A percentile compares a stretch with the other conserved stretches of the same genome.
Conservation (phyloP, 2,329 filamentous ascomycete genomes). For the Arthrobotrys sphaeroides region DNA sequence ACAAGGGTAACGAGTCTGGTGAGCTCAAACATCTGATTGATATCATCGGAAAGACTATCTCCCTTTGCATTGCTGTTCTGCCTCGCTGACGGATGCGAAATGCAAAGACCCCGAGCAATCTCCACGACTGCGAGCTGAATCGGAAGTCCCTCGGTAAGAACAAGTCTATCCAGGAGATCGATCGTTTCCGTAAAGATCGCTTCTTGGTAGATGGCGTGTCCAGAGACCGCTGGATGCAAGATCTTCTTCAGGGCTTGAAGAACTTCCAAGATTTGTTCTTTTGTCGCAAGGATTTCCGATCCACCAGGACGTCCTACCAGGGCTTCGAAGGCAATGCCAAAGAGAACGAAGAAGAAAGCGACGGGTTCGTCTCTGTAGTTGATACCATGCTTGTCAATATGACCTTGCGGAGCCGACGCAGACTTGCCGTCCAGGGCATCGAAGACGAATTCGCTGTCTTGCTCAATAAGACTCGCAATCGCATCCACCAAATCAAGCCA, state of each 20-base stretch:
- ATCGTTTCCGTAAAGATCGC: conserved; percentile 97
- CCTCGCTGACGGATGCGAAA: conserved; percentile 89
- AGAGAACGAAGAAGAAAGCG: conserved; percentile 98
- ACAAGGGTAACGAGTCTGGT: conserved; percentile 96
- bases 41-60: conserved; percentile 89
- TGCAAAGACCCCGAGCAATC: conserved; percentile 87
- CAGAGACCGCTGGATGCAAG: conserved; percentile 89
- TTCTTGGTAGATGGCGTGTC: conserved; percentile 94
- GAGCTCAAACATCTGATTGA: conserved; percentile 96
- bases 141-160: conserved; percentile 86
- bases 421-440: conserved; percentile 91
- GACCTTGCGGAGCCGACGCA: conserved; percentile 60
- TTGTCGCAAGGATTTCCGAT: conserved; percentile 73
- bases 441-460: conserved; percentile 97
- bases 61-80: conserved; percentile 73
- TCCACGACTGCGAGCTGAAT: conserved; percentile 94
- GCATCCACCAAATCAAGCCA: conserved; percentile 98
- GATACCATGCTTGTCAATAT: conserved; percentile 71
- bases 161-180: conserved; percentile 90
- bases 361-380: conserved; percentile 98
- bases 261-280: conserved; percentile 85
- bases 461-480: conserved; percentile 95
- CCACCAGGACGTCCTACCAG: conserved; percentile 80
- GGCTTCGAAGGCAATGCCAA: conserved; percentile 95
- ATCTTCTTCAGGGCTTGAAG: conserved; percentile 94